Evolutionary conservation across 768 basidiomycete genomes (phyloP), one percentile per base, ranked within the genome.

Genomic region (Stropharia rugosoannulata): DNA sequence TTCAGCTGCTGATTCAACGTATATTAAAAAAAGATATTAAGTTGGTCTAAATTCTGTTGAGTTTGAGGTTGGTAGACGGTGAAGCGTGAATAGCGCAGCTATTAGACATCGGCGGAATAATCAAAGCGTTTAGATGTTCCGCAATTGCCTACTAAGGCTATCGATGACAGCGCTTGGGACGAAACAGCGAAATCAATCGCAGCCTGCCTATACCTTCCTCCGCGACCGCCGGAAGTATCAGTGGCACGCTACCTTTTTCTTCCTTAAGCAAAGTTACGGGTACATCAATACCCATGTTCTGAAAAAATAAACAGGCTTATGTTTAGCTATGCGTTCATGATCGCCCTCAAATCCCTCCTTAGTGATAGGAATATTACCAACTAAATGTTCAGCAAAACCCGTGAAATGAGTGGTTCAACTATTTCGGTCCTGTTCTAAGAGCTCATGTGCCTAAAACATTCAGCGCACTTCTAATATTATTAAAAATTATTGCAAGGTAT

Each of bases 211-310:
- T 39, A 9, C 46, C 32, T 48, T 35, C 54, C 49, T 59, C 58
- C 58, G 58, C 56, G 51, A 52, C 54, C 50, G 43, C 54, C 58
- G 58, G 58, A 59, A 44, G 37, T 51, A 40, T 49, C 51, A 52
- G 36, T 29, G 32, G 25, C 44, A 29, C 42, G 29, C 45, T 38
- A 47, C 42, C 38, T 39, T 47, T 29, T 10, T 44, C 42, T 27
- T 25, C 35, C 16, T 38, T 51, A 16, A 36, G 37, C 36, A 51
- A 27, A 36, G 27, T 6, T 36, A 10, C 9, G 39, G 25, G 25
- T 29, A 9, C 35, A 19, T 19, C n/a, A 49, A 11, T 22, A 37
- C 35, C 38, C 22, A 49, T 49, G 35, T 37, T 49, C 32, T 19
- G 47, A 16, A n/a, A 36, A 15, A 9, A 49, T 27, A 37, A n/a